These are phyloP conservation scores for Pythium phragmiticola DNA, from an alignment of 352 stramenopile species.

Conservation along the genomic window DNA sequence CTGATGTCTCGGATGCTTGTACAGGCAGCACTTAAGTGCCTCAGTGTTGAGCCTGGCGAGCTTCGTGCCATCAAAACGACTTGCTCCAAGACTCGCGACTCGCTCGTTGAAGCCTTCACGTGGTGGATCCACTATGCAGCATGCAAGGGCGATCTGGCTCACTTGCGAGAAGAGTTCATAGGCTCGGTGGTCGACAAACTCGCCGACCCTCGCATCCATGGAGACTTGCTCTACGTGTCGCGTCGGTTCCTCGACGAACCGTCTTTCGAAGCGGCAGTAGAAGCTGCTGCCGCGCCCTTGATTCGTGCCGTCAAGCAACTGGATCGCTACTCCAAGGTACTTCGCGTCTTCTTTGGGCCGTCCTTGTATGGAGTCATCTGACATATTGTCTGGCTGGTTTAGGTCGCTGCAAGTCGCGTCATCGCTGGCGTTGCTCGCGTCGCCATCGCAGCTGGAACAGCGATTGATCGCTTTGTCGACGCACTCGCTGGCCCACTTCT, in stretches of 20 bases:
- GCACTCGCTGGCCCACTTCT: constrained; percentile 16
- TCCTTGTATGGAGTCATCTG: neutral
- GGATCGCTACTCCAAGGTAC: constrained; percentile 73
- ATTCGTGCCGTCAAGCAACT: constrained; percentile 56
- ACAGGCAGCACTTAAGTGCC: constrained; percentile 30
- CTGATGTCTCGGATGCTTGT: neutral
- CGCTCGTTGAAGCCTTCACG: constrained; percentile 63
- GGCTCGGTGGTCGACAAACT: constrained; percentile 60
- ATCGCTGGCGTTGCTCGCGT: constrained; percentile 28
- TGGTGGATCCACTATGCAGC: constrained; percentile 60
- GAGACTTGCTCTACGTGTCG: constrained; percentile 51
- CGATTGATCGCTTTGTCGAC: constrained; percentile 17
- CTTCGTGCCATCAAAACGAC: constrained; percentile 43
- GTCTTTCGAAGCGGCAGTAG: constrained; percentile 31
- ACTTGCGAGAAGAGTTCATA: constrained; percentile 43
- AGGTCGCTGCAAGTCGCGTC: constrained; percentile 49
- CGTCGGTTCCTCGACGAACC: constrained; percentile 29
- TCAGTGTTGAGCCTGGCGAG: constrained; percentile 35
- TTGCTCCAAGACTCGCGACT: constrained; percentile 58
- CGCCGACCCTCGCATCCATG: constrained; percentile 68
- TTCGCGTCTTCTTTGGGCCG: neutral
- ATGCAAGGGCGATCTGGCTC: constrained; percentile 31
- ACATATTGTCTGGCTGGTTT: neutral
- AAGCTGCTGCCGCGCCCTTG: constrained; percentile 38
- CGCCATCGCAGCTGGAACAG: constrained; percentile 11